These are phyloP conservation scores for Cladophialophora psammophila DNA, from an alignment of 2,329 filamentous ascomycete genomes.

Conservation along the genomic window DNA sequence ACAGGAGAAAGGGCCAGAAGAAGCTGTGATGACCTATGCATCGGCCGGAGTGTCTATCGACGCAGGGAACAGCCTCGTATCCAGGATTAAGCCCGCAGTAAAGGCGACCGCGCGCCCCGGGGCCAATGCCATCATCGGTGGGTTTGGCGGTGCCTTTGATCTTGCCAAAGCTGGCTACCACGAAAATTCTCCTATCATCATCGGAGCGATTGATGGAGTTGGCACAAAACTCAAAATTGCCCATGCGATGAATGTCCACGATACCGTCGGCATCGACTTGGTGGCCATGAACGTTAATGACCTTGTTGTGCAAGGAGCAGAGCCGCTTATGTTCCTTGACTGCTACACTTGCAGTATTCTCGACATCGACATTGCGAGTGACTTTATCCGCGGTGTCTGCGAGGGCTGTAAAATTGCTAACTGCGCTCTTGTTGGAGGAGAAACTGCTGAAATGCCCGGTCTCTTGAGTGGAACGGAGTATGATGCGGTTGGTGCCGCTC, in stretches of 20 bases:
- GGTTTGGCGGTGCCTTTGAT: slow-evolving; percentile 89
- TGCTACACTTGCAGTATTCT: slow-evolving; percentile 95
- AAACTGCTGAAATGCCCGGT: slow-evolving; percentile 98
- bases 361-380: slow-evolving; percentile 75
- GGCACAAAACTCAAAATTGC: slow-evolving; percentile 98
- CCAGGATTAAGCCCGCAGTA: slow-evolving; percentile 91
- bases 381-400: slow-evolving; percentile 91
- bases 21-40: slow-evolving; percentile 77
- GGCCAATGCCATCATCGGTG: slow-evolving; percentile 91
- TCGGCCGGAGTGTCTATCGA: slow-evolving; percentile 93
- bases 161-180: slow-evolving; percentile 79
- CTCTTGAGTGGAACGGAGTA: slow-evolving; percentile 91
- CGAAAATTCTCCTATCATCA: slow-evolving; percentile 75
- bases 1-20: slow-evolving; percentile 26
- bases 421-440: slow-evolving; percentile 92
- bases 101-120: slow-evolving; percentile 82
- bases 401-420: slow-evolving; percentile 83
- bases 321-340: slow-evolving; percentile 95
- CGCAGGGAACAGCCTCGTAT: slow-evolving; percentile 89
- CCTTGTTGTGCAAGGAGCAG: slow-evolving; percentile 91
- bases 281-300: slow-evolving; percentile 99
- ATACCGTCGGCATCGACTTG: slow-evolving; percentile 94
- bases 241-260: slow-evolving; percentile 85
- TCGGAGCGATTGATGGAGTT: slow-evolving; percentile 95
- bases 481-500: slow-evolving; percentile 88